Evolutionary conservation across 2,329 filamentous ascomycete species (phyloP).

Genomic region (Colletotrichum lupini): DNA sequence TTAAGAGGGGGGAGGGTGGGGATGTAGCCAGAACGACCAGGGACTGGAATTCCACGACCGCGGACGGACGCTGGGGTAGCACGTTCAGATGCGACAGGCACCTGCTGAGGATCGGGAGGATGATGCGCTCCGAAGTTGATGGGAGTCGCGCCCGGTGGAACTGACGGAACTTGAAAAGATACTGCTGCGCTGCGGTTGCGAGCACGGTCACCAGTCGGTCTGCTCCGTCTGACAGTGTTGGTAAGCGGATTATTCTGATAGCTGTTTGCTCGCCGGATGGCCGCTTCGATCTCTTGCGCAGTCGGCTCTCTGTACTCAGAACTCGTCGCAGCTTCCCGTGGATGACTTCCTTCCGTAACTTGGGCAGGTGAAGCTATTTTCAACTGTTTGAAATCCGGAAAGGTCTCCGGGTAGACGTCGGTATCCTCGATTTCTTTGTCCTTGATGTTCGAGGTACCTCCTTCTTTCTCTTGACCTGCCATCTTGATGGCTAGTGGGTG

Average conservation of each 20-base stretch:
- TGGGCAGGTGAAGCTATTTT: neutral
- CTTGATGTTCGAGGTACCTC: slow-evolving; percentile 11
- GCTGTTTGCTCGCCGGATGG: slow-evolving; percentile 25
- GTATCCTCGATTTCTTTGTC: slow-evolving; percentile 12
- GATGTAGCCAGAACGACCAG: slow-evolving; percentile 24
- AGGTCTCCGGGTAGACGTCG: slow-evolving; percentile 24
- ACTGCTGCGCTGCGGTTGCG: slow-evolving; percentile 27
- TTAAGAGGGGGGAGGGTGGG: slow-evolving; percentile 27
- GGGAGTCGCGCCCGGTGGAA: neutral
- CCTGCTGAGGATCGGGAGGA: neutral
- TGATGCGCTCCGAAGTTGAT: neutral
- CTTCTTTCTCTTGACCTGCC: neutral
- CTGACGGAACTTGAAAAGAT: slow-evolving; percentile 23
- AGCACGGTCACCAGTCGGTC: slow-evolving; percentile 22
- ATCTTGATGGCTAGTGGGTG: slow-evolving; percentile 8
- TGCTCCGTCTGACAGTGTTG: slow-evolving; percentile 28
- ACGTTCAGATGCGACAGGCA: neutral
- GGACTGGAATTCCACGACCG: slow-evolving; percentile 25
- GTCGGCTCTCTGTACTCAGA: slow-evolving; percentile 20
- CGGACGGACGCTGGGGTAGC: slow-evolving; percentile 3
- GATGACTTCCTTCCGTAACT: neutral
- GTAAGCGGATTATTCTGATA: slow-evolving; percentile 21
- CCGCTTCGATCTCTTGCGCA: slow-evolving; percentile 26
- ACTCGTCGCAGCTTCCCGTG: neutral
- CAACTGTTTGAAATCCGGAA: slow-evolving; percentile 21